Percentiles rank a stretch among this genome's conserved stretches.
Evolutionary conservation across 768 basidiomycete species (phyloP).

Genomic region (Boletus reticuloceps): DNA sequence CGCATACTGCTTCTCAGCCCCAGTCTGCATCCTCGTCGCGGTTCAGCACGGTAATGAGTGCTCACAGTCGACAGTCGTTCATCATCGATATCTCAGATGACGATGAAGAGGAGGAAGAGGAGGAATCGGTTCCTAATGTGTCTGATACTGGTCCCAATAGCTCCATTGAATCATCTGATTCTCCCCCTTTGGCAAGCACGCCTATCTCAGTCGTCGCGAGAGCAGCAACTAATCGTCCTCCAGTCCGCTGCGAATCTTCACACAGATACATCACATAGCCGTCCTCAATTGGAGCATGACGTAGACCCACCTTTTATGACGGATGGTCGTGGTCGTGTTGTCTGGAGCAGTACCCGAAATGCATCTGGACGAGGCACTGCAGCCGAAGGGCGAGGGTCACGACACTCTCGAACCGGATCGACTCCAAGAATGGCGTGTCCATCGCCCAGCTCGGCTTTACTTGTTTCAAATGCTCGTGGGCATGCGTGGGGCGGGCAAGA

Average conservation of each 20-base stretch:
- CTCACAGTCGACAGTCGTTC: constrained; percentile 24
- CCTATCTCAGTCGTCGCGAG: background rate
- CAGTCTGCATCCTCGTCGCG: constrained; percentile 14
- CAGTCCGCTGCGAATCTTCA: constrained; percentile 4
- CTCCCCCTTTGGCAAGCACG: background rate
- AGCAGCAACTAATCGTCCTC: background rate
- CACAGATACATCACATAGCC: constrained; percentile 3
- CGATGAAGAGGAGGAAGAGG: constrained; percentile 27
- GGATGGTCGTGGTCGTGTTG: constrained; percentile 62
- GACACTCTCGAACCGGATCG: constrained; percentile 22
- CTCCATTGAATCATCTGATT: background rate
- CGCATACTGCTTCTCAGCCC: background rate
- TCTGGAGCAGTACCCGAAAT: constrained; percentile 37
- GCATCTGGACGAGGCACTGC: constrained; percentile 14
- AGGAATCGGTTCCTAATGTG: constrained; percentile 1
- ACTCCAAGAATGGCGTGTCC: constrained; percentile 17
- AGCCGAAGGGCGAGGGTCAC: constrained; percentile 21
- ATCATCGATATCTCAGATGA: constrained; percentile 34
- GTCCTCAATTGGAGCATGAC: constrained; percentile 31
- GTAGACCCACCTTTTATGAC: constrained; percentile 55
- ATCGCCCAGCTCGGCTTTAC: constrained; percentile 6
- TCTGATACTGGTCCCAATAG: background rate
- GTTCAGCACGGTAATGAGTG: constrained; percentile 26
- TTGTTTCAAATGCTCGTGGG: constrained; percentile 14
- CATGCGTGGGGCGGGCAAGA: constrained; percentile 22